Percentiles rank a stretch among this genome's conserved stretches.
phyloP scores from a whole-genome alignment of 768 basidiomycete species.

The Tylopilus subfusipes region DNA sequence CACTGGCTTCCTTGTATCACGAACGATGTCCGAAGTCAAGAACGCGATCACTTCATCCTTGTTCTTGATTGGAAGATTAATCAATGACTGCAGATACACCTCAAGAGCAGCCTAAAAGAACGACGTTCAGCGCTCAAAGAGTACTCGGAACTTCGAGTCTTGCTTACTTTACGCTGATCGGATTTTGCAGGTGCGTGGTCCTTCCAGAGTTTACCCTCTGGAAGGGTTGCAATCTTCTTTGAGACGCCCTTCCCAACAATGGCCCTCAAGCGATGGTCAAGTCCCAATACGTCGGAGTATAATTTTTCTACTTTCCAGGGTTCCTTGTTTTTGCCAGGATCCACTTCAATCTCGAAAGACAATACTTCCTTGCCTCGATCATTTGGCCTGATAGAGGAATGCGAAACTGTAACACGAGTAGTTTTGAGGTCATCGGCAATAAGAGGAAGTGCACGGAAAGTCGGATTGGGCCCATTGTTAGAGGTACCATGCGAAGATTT shows the following conservation, averaged over 20 bases:
- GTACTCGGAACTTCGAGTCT: neutral
- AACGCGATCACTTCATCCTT: conserved; percentile 90
- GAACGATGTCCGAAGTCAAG: conserved; percentile 85
- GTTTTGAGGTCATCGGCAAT: conserved; percentile 67
- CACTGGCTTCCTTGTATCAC: conserved; percentile 70
- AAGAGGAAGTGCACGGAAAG: conserved; percentile 72
- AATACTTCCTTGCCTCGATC: conserved; percentile 90
- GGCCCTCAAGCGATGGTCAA: conserved; percentile 74
- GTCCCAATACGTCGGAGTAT: conserved; percentile 86
- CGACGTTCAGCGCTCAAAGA: conserved; percentile 8
- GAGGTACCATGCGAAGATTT: conserved; percentile 19
- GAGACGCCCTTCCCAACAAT: conserved; percentile 56
- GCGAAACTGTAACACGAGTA: conserved; percentile 67
- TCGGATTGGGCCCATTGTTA: conserved; percentile 32
- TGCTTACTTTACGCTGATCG: conserved; percentile 87
- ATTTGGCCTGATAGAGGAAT: conserved; percentile 83
- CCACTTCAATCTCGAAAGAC: conserved; percentile 78
- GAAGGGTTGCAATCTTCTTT: conserved; percentile 77
- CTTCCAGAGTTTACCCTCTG: conserved; percentile 92
- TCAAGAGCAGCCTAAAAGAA: conserved; percentile 65
- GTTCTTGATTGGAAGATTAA: conserved; percentile 79
- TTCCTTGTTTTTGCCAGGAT: conserved; percentile 67
- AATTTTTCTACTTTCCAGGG: conserved; percentile 87
- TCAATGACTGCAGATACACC: conserved; percentile 78
- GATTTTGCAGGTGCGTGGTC: conserved; percentile 97